phyloP scores from a whole-genome alignment of 768 basidiomycete genomes.

The Hygrocybe punicea region DNA sequence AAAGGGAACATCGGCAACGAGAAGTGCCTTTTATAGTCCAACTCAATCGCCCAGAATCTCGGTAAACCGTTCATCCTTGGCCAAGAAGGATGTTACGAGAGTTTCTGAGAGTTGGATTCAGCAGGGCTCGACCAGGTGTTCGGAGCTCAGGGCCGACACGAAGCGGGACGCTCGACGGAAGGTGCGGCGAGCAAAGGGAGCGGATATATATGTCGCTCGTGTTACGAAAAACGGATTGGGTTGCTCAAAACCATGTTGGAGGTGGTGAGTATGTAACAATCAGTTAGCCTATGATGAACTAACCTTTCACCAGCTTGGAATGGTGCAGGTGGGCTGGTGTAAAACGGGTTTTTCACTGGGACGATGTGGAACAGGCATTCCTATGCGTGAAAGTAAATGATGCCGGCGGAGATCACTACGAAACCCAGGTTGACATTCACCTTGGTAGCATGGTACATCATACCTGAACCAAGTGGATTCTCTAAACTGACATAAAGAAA shows the following conservation, averaged over 20 bases:
- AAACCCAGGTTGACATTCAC: slow-evolving; percentile 45
- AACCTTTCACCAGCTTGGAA: slow-evolving; percentile 35
- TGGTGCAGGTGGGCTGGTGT: slow-evolving; percentile 59
- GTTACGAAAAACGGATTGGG: slow-evolving; percentile 49
- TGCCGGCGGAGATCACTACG: slow-evolving; percentile 37
- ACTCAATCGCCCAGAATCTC: background rate
- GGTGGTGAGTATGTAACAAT: slow-evolving; percentile 31
- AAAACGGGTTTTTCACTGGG: slow-evolving; percentile 55
- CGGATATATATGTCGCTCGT: slow-evolving; percentile 54
- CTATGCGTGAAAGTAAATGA: slow-evolving; percentile 44
- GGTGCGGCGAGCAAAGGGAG: slow-evolving; percentile 44
- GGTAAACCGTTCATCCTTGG: background rate
- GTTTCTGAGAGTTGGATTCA: background rate
- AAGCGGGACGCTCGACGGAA: slow-evolving; percentile 1
- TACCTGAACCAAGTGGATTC: background rate
- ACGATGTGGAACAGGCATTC: slow-evolving; percentile 36
- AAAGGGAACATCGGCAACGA: slow-evolving; percentile 12
- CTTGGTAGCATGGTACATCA: slow-evolving; percentile 21
- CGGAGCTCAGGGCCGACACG: background rate
- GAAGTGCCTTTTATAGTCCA: slow-evolving; percentile 17
- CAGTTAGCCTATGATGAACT: background rate
- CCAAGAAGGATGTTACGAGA: background rate
- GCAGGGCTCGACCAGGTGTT: background rate
- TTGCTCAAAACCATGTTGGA: slow-evolving; percentile 52
- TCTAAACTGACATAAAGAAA: background rate